Conservation (phyloP, 2,329 filamentous ascomycete species). For the Zymoseptoria pseudotritici region DNA sequence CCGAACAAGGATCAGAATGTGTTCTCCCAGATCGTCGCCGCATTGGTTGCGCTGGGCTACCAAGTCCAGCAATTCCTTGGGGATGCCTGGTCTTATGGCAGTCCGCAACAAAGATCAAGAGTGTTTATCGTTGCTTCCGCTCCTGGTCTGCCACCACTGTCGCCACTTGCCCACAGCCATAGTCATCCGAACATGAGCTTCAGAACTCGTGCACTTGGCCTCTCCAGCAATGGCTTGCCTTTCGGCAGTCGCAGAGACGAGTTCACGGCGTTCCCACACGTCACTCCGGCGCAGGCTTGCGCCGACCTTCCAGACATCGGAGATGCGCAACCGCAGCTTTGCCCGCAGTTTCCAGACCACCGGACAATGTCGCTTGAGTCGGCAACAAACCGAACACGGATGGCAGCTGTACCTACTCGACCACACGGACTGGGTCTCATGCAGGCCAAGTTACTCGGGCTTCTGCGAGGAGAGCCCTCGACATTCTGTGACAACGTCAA, state of each 20-base stretch:
- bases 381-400: constrained; percentile 36
- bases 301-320: constrained; percentile 55
- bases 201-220: constrained; percentile 44
- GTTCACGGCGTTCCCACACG: constrained; percentile 53
- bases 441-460: constrained; percentile 22
- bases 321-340: constrained; percentile 55
- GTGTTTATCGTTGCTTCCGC: constrained; percentile 67
- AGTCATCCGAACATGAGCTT: constrained; percentile 42
- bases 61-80: constrained; percentile 61
- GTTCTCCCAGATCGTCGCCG: constrained; percentile 65
- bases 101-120: constrained; percentile 57
- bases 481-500: constrained; percentile 17
- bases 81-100: constrained; percentile 63
- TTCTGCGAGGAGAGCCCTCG: constrained; percentile 23
- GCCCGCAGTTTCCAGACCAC: constrained; percentile 62
- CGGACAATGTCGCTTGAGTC: constrained; percentile 42
- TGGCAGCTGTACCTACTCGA: constrained; percentile 52
- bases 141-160: constrained; percentile 53
- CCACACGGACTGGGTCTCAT: constrained; percentile 34
- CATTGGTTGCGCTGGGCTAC: constrained; percentile 69
- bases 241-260: constrained; percentile 48
- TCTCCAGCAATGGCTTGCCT: constrained; percentile 50
- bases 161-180: constrained; percentile 54
- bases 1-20: constrained; percentile 49
- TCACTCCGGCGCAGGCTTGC: constrained; percentile 48